A percentile compares a stretch with the other conserved stretches of the same genome.
Evolutionary conservation across 192 early-diverging fungal species (phyloP).

Genomic region (Rhizoclosmatium sp.): DNA sequence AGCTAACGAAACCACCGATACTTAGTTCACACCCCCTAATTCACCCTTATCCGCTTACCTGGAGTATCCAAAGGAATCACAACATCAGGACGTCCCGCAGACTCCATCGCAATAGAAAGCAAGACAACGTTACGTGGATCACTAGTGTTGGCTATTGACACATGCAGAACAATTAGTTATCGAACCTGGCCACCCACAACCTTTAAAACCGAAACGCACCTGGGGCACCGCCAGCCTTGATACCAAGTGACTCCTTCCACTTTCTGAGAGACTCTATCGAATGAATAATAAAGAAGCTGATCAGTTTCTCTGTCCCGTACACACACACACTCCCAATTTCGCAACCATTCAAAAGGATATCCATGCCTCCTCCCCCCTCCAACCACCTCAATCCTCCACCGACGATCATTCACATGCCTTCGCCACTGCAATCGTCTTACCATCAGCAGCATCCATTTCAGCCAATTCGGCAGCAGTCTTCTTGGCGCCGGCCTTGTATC

Average conservation of each 20-base stretch:
- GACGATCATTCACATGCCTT: not conserved
- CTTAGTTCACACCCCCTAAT: not conserved
- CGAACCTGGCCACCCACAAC: too few species aligned
- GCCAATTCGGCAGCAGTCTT: constrained; percentile 88
- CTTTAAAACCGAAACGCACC: constrained; percentile 22
- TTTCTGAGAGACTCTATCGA: constrained; percentile 83
- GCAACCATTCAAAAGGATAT: too few species aligned
- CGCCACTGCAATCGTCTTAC: constrained; percentile 20
- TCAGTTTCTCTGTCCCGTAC: too few species aligned
- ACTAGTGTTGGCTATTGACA: constrained; percentile 36
- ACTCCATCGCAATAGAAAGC: constrained; percentile 75
- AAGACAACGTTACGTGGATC: constrained; percentile 83
- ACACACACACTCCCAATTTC: too few species aligned
- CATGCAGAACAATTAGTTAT: too few species aligned
- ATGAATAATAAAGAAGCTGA: not conserved
- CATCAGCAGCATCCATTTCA: constrained; percentile 85
- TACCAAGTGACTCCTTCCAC: constrained; percentile 96
- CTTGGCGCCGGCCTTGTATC: constrained; percentile 93
- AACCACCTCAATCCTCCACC: not conserved
- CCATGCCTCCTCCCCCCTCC: not conserved
- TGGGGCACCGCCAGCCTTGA: constrained; percentile 62
- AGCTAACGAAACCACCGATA: constrained; percentile 41
- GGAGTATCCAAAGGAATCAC: constrained; percentile 76
- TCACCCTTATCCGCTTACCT: constrained; percentile 54
- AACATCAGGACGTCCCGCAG: constrained; percentile 77